phyloP scores from a whole-genome alignment of 208 protist genomes.

The Wallacemonas collosoma region DNA sequence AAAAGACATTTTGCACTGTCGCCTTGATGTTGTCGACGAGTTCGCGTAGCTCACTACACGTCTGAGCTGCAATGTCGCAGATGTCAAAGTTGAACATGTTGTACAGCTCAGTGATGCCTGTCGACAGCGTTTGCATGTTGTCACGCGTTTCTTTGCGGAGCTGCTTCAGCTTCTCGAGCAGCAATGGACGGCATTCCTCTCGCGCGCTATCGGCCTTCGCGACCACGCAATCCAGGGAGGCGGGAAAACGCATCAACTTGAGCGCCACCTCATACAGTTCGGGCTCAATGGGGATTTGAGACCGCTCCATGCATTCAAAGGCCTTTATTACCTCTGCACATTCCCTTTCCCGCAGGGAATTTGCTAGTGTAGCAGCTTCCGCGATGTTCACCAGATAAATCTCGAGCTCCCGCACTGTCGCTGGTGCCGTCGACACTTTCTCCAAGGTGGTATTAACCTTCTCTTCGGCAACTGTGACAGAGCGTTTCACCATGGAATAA shows the following conservation, averaged over 20 bases:
- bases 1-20: slow-evolving; percentile 53
- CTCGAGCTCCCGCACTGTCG: slow-evolving; percentile 78
- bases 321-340: slow-evolving; percentile 50
- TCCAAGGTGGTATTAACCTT: slow-evolving; percentile 40
- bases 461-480: slow-evolving; percentile 37
- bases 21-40: slow-evolving; percentile 57
- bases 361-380: slow-evolving; percentile 40
- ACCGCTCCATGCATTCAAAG: slow-evolving; percentile 71
- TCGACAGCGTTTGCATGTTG: slow-evolving; percentile 66
- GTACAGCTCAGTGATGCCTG: slow-evolving; percentile 79
- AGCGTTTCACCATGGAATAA: slow-evolving; percentile 35
- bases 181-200: slow-evolving; percentile 45
- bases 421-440: slow-evolving; percentile 44
- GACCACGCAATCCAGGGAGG: slow-evolving; percentile 29
- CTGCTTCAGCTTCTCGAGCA: slow-evolving; percentile 51
- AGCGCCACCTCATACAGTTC: slow-evolving; percentile 55
- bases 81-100: slow-evolving; percentile 86
- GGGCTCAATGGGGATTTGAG: slow-evolving; percentile 57
- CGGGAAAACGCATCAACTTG: slow-evolving; percentile 71
- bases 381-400: slow-evolving; percentile 40
- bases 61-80: slow-evolving; percentile 87
- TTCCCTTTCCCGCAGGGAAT: slow-evolving; percentile 40
- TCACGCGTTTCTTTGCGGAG: slow-evolving; percentile 47
- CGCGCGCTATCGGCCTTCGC: slow-evolving; percentile 37
- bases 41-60: slow-evolving; percentile 73